A percentile compares a stretch with the other conserved stretches of the same genome.
phyloP scores from a whole-genome alignment of 495 filamentous ascomycete species.

The Aspergillus baeticus region DNA sequence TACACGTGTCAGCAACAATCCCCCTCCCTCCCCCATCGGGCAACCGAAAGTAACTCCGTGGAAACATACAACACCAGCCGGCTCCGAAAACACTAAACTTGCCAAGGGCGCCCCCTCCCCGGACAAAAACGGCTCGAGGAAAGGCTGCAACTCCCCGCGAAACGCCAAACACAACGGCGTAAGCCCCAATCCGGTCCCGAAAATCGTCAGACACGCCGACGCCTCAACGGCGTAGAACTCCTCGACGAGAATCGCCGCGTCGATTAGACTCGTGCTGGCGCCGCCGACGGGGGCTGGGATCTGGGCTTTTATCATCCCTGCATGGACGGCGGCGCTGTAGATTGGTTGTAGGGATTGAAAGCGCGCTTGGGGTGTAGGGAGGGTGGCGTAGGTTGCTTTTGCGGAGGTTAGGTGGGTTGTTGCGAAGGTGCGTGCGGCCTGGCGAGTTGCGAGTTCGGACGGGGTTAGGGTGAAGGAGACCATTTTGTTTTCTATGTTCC shows the following conservation, averaged over 20 bases:
- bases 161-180: constrained; percentile 11
- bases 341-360: constrained; percentile 8
- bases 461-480: constrained; percentile 9
- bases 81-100: constrained; percentile 12
- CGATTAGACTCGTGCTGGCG: constrained; percentile 1
- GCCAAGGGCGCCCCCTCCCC: constrained; percentile 11
- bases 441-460: not conserved
- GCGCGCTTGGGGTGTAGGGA: constrained; percentile 4
- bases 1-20: not conserved
- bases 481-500: not conserved
- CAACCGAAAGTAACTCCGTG: not conserved
- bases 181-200: constrained; percentile 12
- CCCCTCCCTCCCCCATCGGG: not conserved
- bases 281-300: constrained; percentile 7
- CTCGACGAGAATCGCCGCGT: constrained; percentile 11
- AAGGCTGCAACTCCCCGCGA: not conserved
- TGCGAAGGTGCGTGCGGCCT: constrained; percentile 5
- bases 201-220: constrained; percentile 12
- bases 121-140: constrained; percentile 9
- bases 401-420: not conserved
- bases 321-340: constrained; percentile 8
- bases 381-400: not conserved
- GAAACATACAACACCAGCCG: constrained; percentile 8
- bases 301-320: constrained; percentile 9
- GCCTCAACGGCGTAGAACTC: constrained; percentile 18